These are phyloP conservation scores for Posidonia australis DNA, from an alignment of 106 monocot species.

Conservation along the genomic window DNA sequence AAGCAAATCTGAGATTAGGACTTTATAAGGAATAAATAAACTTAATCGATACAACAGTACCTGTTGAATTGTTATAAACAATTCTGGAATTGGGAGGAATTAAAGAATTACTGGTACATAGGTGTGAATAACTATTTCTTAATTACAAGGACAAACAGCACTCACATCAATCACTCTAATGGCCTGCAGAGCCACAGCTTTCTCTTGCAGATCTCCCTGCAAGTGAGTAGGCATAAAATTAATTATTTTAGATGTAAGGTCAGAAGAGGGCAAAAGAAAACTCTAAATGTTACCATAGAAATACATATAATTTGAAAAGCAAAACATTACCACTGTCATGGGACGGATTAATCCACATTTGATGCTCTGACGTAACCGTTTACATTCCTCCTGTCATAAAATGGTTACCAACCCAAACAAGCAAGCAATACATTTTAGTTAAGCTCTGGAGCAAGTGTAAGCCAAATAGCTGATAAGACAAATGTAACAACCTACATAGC, in stretches of 20 bases:
- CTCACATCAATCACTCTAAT: slow-evolving; percentile 85
- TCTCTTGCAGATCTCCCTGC: slow-evolving; percentile 70
- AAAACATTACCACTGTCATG: slow-evolving; percentile 63
- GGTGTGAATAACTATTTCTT: neutral
- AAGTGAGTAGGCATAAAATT: slow-evolving; percentile 2
- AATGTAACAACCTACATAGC: too few species aligned
- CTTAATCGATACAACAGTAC: too few species aligned
- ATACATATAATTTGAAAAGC: neutral
- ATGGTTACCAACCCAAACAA: neutral
- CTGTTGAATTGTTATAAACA: too few species aligned
- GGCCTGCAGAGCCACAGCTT: slow-evolving; percentile 62
- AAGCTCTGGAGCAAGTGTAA: neutral
- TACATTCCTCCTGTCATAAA: slow-evolving; percentile 79
- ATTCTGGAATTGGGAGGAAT: neutral
- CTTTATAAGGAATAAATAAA: too few species aligned
- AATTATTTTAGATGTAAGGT: neutral
- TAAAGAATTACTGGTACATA: neutral
- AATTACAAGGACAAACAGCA: neutral
- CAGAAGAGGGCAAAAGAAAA: neutral
- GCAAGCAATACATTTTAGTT: neutral
- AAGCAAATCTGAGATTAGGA: too few species aligned
- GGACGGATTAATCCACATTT: slow-evolving; percentile 68
- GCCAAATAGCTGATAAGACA: too few species aligned
- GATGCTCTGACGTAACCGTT: slow-evolving; percentile 81
- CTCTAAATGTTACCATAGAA: neutral